These are phyloP conservation scores for Fusarium penzigii DNA, from an alignment of 2,329 filamentous ascomycete genomes.

Conservation along the genomic window DNA sequence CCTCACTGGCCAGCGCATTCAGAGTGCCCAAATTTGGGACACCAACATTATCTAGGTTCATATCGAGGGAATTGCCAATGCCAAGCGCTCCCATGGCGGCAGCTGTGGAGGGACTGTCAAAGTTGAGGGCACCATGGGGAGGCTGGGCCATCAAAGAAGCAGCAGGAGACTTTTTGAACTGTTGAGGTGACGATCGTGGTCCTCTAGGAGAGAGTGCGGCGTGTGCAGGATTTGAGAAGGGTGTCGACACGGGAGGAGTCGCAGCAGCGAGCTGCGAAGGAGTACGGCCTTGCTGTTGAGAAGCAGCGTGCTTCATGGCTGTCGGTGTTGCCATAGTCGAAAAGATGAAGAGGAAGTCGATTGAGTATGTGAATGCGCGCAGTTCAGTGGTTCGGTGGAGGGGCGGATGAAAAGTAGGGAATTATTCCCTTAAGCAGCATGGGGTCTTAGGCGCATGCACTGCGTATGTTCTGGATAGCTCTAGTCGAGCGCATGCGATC, in stretches of 20 bases:
- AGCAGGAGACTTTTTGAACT: constrained; percentile 64
- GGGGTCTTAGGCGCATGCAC: background rate
- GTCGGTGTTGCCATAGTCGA: constrained; percentile 51
- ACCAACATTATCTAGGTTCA: constrained; percentile 53
- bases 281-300: constrained; percentile 43
- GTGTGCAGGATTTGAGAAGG: constrained; percentile 60
- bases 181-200: constrained; percentile 62
- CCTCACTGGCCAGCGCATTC: constrained; percentile 46
- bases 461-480: background rate
- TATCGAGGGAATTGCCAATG: constrained; percentile 52
- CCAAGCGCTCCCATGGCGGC: constrained; percentile 60
- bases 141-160: constrained; percentile 51
- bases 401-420: no score
- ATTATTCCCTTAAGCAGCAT: background rate
- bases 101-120: constrained; percentile 65
- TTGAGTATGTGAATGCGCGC: background rate
- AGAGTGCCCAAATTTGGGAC: constrained; percentile 49
- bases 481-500: background rate
- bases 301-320: constrained; percentile 47
- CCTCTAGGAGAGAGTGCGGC: constrained; percentile 62
- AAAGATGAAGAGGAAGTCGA: background rate
- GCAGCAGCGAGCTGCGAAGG: constrained; percentile 56
- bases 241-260: constrained; percentile 67
- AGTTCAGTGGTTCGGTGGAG: background rate
- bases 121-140: constrained; percentile 52